These are phyloP conservation scores for Schizochytrium sp. DNA, from an alignment of 108 stramenopile species.

Conservation along the genomic window DNA sequence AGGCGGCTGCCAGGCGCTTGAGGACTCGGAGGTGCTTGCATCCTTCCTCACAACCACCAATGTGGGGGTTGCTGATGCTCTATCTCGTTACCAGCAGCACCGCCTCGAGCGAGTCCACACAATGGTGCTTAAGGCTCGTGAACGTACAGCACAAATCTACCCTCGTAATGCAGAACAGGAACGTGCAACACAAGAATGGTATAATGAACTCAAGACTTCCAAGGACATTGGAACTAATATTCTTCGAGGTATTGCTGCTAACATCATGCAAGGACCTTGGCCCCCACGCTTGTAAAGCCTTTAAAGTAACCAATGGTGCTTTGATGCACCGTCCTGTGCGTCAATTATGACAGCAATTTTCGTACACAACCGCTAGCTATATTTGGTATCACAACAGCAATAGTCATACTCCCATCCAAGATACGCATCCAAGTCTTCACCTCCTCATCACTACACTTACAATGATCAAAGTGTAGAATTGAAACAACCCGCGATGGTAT, in stretches of 20 bases:
- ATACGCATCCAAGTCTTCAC: no score
- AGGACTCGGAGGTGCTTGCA: conserved; percentile 50
- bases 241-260: conserved; percentile 30
- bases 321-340: no score
- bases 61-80: neutral
- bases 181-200: conserved; percentile 22
- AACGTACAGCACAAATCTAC: conserved; percentile 36
- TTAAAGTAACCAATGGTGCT: no score
- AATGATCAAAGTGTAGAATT: no score
- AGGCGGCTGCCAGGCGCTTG: conserved; percentile 58
- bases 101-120: conserved; percentile 46
- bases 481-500: no score
- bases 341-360: no score
- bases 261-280: conserved; percentile 54
- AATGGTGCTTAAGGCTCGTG: conserved; percentile 61
- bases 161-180: neutral
- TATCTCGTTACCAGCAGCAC: conserved; percentile 51
- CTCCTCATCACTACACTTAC: no score
- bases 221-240: conserved; percentile 56
- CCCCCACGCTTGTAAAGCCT: conserved; percentile 28
- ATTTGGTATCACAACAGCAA: no score
- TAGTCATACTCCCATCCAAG: no score
- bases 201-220: conserved; percentile 1
- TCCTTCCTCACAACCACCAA: conserved; percentile 59
- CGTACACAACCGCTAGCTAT: no score